These are phyloP conservation scores for Paramecium bursaria DNA, from an alignment of 73 alveolate genomes.

Conservation along the genomic window DNA sequence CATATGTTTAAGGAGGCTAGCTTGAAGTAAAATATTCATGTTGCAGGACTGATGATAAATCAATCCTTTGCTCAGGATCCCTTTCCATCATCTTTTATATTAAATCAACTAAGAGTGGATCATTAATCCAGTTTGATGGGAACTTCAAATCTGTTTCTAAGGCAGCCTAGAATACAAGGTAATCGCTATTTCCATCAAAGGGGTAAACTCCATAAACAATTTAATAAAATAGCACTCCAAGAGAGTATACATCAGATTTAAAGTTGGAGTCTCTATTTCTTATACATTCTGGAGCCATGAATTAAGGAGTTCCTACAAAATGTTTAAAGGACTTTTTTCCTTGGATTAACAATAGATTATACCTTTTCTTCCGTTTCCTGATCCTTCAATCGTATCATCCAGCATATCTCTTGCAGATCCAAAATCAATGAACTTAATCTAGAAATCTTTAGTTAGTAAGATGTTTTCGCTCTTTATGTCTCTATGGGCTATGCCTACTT, in stretches of 20 bases:
- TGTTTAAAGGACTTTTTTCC: conserved; percentile 66
- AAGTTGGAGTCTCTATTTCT: conserved; percentile 69
- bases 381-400: conserved; percentile 70
- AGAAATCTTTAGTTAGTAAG: conserved; percentile 51
- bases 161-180: conserved; percentile 65
- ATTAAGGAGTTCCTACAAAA: conserved; percentile 78
- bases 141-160: conserved; percentile 52
- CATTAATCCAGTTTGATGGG: conserved; percentile 45
- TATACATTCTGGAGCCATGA: conserved; percentile 80
- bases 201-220: conserved; percentile 68
- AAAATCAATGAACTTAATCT: conserved; percentile 69
- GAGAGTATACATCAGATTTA: conserved; percentile 69
- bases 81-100: conserved; percentile 55
- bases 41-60: conserved; percentile 32
- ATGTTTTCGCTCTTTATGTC: conserved; percentile 76
- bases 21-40: not conserved
- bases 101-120: conserved; percentile 19
- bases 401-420: conserved; percentile 73
- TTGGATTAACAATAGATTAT: not conserved
- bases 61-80: conserved; percentile 23
- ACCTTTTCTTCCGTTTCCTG: conserved; percentile 71
- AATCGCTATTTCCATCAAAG: conserved; percentile 71
- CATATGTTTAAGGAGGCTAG: conserved; percentile 1
- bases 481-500: conserved; percentile 71
- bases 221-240: conserved; percentile 68